These are phyloP conservation scores for Candida maesae DNA, from an alignment of 805 yeast genomes.

Conservation along the genomic window DNA sequence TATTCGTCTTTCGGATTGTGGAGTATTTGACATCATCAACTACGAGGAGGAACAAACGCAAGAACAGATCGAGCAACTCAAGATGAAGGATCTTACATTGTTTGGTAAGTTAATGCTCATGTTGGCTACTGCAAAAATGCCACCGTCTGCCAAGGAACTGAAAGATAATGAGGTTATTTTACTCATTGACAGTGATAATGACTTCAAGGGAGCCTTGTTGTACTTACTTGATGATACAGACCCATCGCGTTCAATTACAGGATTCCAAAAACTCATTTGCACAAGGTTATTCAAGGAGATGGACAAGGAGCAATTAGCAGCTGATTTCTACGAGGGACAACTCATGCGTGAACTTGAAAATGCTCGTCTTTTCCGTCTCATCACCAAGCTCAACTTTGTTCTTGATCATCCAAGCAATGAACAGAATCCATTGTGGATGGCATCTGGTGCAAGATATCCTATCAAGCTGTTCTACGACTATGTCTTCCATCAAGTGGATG, in stretches of 20 bases:
- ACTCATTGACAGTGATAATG: constrained; percentile 37
- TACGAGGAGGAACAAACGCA: constrained; percentile 29
- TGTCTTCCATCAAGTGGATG: constrained; percentile 82
- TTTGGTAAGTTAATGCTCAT: constrained; percentile 61
- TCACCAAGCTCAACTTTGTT: constrained; percentile 77
- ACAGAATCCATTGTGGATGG: constrained; percentile 56
- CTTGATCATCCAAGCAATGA: constrained; percentile 68
- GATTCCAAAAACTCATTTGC: constrained; percentile 38
- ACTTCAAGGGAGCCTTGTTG: constrained; percentile 41
- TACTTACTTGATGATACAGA: constrained; percentile 30
- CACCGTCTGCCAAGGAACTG: constrained; percentile 21
- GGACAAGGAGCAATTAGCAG: constrained; percentile 46
- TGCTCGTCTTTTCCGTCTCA: constrained; percentile 75
- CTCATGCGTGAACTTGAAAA: constrained; percentile 79
- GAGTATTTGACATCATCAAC: constrained; percentile 62
- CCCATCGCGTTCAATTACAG: constrained; percentile 25
- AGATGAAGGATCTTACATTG: constrained; percentile 51
- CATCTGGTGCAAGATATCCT: constrained; percentile 71
- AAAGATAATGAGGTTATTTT: constrained; percentile 21
- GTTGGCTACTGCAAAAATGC: constrained; percentile 40
- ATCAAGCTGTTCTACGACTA: constrained; percentile 75
- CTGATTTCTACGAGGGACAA: constrained; percentile 58
- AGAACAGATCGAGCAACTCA: constrained; percentile 30
- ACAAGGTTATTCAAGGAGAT: constrained; percentile 43
- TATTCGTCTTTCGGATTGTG: constrained; percentile 67